Evolutionary conservation across 2,329 filamentous ascomycete genomes (phyloP).

Genomic region (Aspergillus pseudoterreus): DNA sequence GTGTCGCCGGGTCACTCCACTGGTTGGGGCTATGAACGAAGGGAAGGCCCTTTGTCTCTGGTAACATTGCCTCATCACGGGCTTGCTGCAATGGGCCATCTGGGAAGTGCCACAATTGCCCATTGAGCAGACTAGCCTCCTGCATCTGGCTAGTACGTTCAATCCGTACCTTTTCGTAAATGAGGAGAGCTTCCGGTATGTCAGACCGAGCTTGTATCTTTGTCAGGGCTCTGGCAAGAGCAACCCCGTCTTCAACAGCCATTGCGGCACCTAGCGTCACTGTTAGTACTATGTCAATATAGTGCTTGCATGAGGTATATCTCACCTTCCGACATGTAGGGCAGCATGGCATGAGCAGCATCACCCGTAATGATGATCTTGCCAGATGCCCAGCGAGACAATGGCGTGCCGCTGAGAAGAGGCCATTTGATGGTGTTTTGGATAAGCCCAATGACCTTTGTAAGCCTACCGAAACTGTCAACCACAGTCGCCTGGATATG

Average conservation of each 20-base stretch:
- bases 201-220: slow-evolving; percentile 23
- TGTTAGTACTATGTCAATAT: background rate
- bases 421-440: slow-evolving; percentile 14
- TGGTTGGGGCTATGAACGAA: slow-evolving; percentile 45
- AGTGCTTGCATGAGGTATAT: background rate
- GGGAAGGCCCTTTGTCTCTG: slow-evolving; percentile 37
- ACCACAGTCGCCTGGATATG: too few relatives aligned
- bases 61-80: slow-evolving; percentile 39
- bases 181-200: slow-evolving; percentile 28
- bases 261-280: slow-evolving; percentile 38
- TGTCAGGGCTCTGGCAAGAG: slow-evolving; percentile 31
- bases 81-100: slow-evolving; percentile 43
- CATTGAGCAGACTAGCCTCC: slow-evolving; percentile 46
- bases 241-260: slow-evolving; percentile 43
- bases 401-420: slow-evolving; percentile 21
- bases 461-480: slow-evolving; percentile 14
- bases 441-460: slow-evolving; percentile 24
- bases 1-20: slow-evolving; percentile 47
- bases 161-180: slow-evolving; percentile 39
- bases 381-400: slow-evolving; percentile 14
- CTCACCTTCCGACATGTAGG: slow-evolving; percentile 39
- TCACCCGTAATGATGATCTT: slow-evolving; percentile 41
- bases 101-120: slow-evolving; percentile 46
- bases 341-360: slow-evolving; percentile 44
- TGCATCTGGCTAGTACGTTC: slow-evolving; percentile 39